Base-by-base conservation (phyloP, 306 rosid genomes). In the Sicyos edulis region DNA sequence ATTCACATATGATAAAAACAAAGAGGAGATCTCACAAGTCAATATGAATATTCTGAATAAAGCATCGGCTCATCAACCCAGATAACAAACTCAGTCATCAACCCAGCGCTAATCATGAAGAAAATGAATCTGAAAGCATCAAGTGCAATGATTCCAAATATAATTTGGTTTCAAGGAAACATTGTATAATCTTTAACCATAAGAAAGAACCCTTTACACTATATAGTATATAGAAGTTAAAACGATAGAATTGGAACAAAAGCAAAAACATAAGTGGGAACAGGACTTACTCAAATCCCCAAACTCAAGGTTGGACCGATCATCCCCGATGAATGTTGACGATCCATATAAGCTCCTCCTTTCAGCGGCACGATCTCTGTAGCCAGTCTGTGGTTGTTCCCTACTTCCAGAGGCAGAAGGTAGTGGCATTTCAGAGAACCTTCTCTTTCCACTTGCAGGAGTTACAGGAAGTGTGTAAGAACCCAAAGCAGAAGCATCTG, bases 301-400 rank as follows among this genome's bases (percentile, higher is more conserved):
- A 66, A 84, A 78, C 44, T 85, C 88, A 62, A 77, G 82, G 60
- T 88, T 91, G 79, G 88, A 73, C 54, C 79, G 78, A 64, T 88
- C 89, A 74, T 82, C 89, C 72, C 89, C 91, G 72, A 63, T 70
- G 6, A 88, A 83, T 22, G 86, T 78, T 50, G 91, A 92, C 17
- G 96, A 87, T 71, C 98, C 97, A 85, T 90, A 93, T 81, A 93
- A 84, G 82, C 79, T 93, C 77, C 98, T 86, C 80, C 98, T 87
- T 80, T 93, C 98, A 15, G 98, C 98, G 1, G 98, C 98, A 68
- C 98, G 97, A 79, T 93, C 98, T 82, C 98, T 82, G 73, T 93
- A 93, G 50, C 89, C 67, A 47, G 88, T 83, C 72, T 88, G 97
- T 24, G 86, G 77, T 74, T 86, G 95, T 50, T 87, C 96, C 83